Evolutionary conservation across 2,329 filamentous ascomycete species (phyloP), one percentile per base, ranked within the genome.

Genomic region (Neodidymelliopsis sp.): DNA sequence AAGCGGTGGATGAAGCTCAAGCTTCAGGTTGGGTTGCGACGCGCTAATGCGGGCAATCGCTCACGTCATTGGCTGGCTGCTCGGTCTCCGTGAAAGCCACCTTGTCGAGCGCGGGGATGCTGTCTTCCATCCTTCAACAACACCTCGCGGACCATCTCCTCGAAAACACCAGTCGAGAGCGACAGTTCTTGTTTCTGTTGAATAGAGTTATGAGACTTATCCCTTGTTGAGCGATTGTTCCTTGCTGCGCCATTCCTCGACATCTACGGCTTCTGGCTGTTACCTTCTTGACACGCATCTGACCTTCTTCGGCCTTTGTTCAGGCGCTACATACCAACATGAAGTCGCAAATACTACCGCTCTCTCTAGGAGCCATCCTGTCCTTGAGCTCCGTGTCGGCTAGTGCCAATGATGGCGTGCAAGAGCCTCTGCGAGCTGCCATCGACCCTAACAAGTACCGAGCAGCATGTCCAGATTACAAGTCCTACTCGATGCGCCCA

Each of bases 391-490:
- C 35, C 5, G 57, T 51, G 18, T 57, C 54, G 28, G 27, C 56
- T 18, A 37, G 50, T 20, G 46, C 51, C 15, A 39, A 34, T 2
- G 60, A 50, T 19, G 53, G 36, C n/a, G 33, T 56, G 3, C 70
- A 72, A 54, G 69, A 73, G 31, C 68, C 66, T 20, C 27, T 73
- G 19, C 57, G 40, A 37, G 50, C 46, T 9, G 54, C 53, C 3
- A 62, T 73, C 35, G 69, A 73, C 35, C 67, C 65, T 12, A 58
- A 59, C 19, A 72, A 69, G 42, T 73, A 71, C 52, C 64, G 59
- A 49, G 63, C 67, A 51, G 83, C 81, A 31, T 90, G 87, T 71
- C 87, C 87, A 2, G 84, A 89, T 66, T 90, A 89, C 69, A 78
- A 79, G 13, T 68, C 74, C 35, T 89, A 87, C 70, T 78, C 86